phyloP scores from a whole-genome alignment of 345 rosid genomes.

The Clarkia xantiana region DNA sequence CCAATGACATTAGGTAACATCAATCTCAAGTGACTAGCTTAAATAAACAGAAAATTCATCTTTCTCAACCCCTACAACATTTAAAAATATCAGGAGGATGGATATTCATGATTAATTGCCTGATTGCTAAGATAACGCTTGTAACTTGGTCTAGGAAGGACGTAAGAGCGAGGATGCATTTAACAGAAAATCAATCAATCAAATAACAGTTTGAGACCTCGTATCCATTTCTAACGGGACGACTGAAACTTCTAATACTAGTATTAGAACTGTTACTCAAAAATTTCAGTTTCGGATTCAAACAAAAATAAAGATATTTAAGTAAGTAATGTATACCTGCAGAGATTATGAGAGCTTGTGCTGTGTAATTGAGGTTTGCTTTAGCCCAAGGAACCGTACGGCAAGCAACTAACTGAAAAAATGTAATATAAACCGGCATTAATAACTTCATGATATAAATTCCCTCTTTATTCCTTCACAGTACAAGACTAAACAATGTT shows the following conservation, averaged over 20 bases:
- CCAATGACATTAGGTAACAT: neutral
- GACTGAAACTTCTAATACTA: no score
- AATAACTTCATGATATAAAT: neutral
- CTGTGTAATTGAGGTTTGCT: conserved; percentile 58
- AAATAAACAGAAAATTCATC: neutral
- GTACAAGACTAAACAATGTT: no score
- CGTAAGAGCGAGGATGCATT: neutral
- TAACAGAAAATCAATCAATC: neutral
- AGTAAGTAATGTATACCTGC: conserved; percentile 18
- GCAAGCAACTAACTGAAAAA: conserved; percentile 30
- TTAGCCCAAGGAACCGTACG: conserved; percentile 64
- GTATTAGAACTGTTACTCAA: no score
- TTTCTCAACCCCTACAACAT: no score
- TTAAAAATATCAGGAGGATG: no score
- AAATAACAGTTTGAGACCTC: no score
- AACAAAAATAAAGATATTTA: no score
- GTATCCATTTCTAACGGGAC: no score
- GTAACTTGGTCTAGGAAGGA: neutral
- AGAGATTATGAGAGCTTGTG: conserved; percentile 56
- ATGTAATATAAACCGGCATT: neutral
- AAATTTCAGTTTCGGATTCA: no score
- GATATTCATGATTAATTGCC: no score
- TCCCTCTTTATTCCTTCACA: no score
- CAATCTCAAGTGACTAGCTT: neutral
- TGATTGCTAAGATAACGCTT: neutral